Evolutionary conservation across 176 grass and related monocot species (phyloP), one percentile per base, ranked within the genome.

Genomic region (Lolium rigidum): DNA sequence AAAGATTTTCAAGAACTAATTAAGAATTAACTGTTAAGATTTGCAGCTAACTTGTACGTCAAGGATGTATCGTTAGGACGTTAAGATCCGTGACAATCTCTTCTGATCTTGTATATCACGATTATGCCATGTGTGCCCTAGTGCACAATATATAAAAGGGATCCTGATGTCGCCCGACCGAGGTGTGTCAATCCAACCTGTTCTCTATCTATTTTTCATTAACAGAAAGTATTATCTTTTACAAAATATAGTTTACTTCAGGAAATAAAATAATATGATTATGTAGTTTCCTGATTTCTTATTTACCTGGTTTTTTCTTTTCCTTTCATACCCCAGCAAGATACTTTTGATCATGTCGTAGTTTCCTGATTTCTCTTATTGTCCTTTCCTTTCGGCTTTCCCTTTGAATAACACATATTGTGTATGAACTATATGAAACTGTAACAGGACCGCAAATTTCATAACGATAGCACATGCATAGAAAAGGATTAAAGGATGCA

Each of bases 351-450:
- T 20, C 68, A 71, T 21, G 39, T n/a, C 18, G 18, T 43, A 44
- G 12, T 66, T 66, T 54, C 73, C 72, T 17, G 52, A 38, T 14
- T 21, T 11, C 56, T 13, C 17, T n/a, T 31, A 20, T 17, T 20
- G 4, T 44, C 17, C 16, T 3, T 7, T 43, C 41, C 26, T 74
- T 74, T 54, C 51, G 5, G 14, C 15, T 54, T 54, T 9, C 6
- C 65, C 65, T 9, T 68, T 20, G 18, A 20, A 58, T 59, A 78
- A 78, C 52, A 59, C 20, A 14, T 56, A 37, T 21, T 78, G 35
- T 58, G 18, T 59, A 78, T 21, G 52, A 78, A 21, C 10, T 21
- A 71, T 57, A 69, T 83, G 73, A 28, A 58, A 52, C 47, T 35
- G 24, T 70, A 16, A 79, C 21, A 46, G 6, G 49, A 70, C 54